phyloP scores from a whole-genome alignment of 129 eudicot genomes.

The Gnaphalium uliginosum region DNA sequence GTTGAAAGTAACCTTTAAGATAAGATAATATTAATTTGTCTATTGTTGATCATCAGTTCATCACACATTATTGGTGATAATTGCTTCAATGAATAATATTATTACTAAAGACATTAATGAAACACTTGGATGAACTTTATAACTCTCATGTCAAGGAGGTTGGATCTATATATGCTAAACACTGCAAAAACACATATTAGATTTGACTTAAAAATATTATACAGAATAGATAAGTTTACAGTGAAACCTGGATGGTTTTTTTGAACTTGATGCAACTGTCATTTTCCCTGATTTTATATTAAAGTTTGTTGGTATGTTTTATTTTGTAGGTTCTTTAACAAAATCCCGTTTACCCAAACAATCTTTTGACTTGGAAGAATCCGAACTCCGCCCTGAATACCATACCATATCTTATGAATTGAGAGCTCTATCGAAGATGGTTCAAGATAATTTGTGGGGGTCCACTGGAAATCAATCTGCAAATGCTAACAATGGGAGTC shows the following conservation, averaged over 20 bases:
- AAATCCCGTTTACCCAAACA: constrained; percentile 50
- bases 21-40: neutral
- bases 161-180: too few relatives aligned
- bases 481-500: constrained; percentile 32
- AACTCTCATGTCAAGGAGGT: neutral
- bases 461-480: constrained; percentile 14
- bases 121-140: neutral
- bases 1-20: neutral
- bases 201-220: too few relatives aligned
- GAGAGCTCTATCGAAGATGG: constrained; percentile 59
- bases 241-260: neutral
- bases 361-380: constrained; percentile 33
- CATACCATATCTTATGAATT: constrained; percentile 63
- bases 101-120: neutral
- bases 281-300: neutral
- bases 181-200: too few relatives aligned
- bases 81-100: too few relatives aligned
- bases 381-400: constrained; percentile 61
- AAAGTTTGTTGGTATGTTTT: neutral
- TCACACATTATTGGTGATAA: neutral
- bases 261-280: neutral
- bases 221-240: too few relatives aligned
- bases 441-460: constrained; percentile 41
- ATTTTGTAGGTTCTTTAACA: constrained; percentile 37
- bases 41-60: neutral